phyloP scores from a whole-genome alignment of 805 yeast species.

The Lipomyces starkeyi region DNA sequence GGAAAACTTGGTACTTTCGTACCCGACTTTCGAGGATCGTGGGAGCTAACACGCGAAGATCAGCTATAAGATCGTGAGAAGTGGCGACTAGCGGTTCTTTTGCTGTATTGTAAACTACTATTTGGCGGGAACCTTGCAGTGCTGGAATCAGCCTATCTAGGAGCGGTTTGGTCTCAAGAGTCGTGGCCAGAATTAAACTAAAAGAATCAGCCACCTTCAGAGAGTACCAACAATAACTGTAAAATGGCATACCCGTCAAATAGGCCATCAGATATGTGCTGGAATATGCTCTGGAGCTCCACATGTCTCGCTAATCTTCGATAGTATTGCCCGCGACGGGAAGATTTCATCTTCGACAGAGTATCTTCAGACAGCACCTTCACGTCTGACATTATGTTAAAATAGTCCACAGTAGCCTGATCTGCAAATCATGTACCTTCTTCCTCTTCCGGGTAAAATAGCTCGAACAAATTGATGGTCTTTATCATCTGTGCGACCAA shows the following conservation, averaged over 20 bases:
- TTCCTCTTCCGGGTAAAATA: constrained; percentile 74
- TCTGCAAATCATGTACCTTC: constrained; percentile 53
- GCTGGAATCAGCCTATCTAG: constrained; percentile 66
- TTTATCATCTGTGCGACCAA: constrained; percentile 62
- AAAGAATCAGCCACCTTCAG: constrained; percentile 64
- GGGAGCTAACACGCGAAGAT: constrained; percentile 79
- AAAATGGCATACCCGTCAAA: constrained; percentile 34
- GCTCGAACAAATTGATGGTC: constrained; percentile 77
- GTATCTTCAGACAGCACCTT: constrained; percentile 56
- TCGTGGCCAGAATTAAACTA: constrained; percentile 73
- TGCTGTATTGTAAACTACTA: constrained; percentile 79
- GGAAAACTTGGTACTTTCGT: constrained; percentile 87
- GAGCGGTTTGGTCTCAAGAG: constrained; percentile 70
- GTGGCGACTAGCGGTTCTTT: constrained; percentile 80
- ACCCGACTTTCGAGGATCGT: constrained; percentile 80
- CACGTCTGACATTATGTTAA: constrained; percentile 36
- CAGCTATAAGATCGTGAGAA: constrained; percentile 67
- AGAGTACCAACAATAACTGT: neutral
- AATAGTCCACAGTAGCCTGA: neutral
- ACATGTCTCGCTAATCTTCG: constrained; percentile 66
- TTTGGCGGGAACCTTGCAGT: constrained; percentile 84
- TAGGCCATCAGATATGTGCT: constrained; percentile 42
- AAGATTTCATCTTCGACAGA: constrained; percentile 60
- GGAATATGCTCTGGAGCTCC: constrained; percentile 43
- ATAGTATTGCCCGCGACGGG: constrained; percentile 68